Conservation (phyloP, 1,284 basidiomycete species). For the Puccinia hordei region DNA sequence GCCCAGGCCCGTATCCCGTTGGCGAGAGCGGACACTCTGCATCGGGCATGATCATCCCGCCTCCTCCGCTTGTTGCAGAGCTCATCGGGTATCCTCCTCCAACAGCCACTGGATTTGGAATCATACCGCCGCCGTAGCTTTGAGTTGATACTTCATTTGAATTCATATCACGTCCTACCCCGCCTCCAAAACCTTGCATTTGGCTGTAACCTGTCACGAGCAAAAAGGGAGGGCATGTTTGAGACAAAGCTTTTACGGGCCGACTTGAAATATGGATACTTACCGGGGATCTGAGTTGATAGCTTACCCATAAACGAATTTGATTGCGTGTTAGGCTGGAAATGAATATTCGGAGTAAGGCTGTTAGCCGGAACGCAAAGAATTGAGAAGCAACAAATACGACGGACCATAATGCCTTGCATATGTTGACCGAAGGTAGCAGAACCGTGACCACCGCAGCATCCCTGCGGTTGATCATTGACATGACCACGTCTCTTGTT, state of each 20-base stretch:
- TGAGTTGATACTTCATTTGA: neutral
- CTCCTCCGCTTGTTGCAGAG: neutral
- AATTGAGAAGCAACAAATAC: neutral
- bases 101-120: neutral
- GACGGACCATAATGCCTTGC: constrained; percentile 45
- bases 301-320: constrained; percentile 49
- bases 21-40: constrained; percentile 5
- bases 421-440: constrained; percentile 49
- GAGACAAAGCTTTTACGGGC: neutral
- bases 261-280: neutral
- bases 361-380: neutral
- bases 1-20: constrained; percentile 26
- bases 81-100: neutral
- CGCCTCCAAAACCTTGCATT: constrained; percentile 41
- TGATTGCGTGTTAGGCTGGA: constrained; percentile 40
- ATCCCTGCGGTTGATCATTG: constrained; percentile 48
- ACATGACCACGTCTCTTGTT: constrained; percentile 56
- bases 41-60: constrained; percentile 40
- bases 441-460: constrained; percentile 50
- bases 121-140: neutral
- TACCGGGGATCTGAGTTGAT: constrained; percentile 43
- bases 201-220: constrained; percentile 38
- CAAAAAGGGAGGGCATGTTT: neutral
- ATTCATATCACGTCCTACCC: constrained; percentile 44
- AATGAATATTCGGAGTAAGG: neutral